These are phyloP conservation scores for Corymbia citriodora DNA, from an alignment of 441 rosid species.

Conservation along the genomic window DNA sequence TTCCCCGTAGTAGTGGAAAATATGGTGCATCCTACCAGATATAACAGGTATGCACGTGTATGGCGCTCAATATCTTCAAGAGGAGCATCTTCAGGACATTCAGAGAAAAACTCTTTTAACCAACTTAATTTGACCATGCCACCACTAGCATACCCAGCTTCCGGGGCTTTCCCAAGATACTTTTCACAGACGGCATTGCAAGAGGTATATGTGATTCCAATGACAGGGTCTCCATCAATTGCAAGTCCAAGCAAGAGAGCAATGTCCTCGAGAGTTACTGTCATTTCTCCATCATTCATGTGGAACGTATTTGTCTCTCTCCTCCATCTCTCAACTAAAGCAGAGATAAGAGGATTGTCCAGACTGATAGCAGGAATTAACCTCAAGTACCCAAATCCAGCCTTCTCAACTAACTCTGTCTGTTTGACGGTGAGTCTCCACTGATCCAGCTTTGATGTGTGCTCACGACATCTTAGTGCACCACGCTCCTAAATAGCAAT, in stretches of 20 bases:
- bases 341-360: conserved; percentile 94
- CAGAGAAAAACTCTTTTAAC: conserved; percentile 89
- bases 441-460: conserved; percentile 90
- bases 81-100: conserved; percentile 60
- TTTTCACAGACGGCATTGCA: conserved; percentile 48
- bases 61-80: conserved; percentile 57
- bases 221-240: conserved; percentile 94
- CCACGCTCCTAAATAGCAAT: conserved; percentile 67
- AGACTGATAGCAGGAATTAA: conserved; percentile 93
- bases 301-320: conserved; percentile 97
- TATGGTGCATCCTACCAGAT: conserved; percentile 92
- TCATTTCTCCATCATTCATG: conserved; percentile 87
- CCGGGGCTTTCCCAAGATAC: conserved; percentile 67
- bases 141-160: conserved; percentile 44
- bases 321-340: conserved; percentile 95
- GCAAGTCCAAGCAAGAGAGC: conserved; percentile 77
- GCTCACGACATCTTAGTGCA: conserved; percentile 97
- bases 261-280: conserved; percentile 83
- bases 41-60: conserved; percentile 90
- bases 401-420: conserved; percentile 77
- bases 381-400: conserved; percentile 87
- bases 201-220: conserved; percentile 77
- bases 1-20: conserved; percentile 98
- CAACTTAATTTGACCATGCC: conserved; percentile 99
- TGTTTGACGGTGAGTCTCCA: conserved; percentile 79